Base-by-base conservation (phyloP, 75 land plant genomes). In the Pinus albicaulis region DNA sequence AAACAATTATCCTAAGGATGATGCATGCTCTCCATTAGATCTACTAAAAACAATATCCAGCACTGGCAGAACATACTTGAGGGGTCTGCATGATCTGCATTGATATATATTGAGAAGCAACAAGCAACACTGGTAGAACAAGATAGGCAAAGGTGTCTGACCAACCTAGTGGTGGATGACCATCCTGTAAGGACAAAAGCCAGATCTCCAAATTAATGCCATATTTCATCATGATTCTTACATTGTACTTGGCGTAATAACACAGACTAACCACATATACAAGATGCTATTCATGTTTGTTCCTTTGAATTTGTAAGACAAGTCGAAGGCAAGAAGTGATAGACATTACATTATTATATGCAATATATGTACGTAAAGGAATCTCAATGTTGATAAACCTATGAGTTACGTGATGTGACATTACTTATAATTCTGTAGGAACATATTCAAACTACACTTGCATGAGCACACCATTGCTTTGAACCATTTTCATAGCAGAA, bases 111-210 rank as follows among this genome's bases (percentile, higher is more conserved):
- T 98, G 99, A 73, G 96, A 91, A 57, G 75, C 83, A 70, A 98
- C 75, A 15, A 98, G 91, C 13, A 93, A 77, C 23, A 90, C 87
- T 22, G 99, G 99, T 58, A 98, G 76, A 38, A 98, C 98, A 57
- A 98, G 90, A 74, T 98, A 98, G 12, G 98, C 98, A 10, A 78
- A 58, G 3, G 99, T 98, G 71, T 98, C 99, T 28, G 80, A 76
- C 99, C 99, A 98, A 10, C 99, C 99, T 53, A 98, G 77, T 7
- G 99, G 99, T 57, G 99, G 99, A 60, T 91, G 91, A 22, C 99
- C 98, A 89, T 98, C 98, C 99, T 98, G 83, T 68, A 41, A 68
- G 48, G 10, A 68, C 12, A 24, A 36, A 68, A 68, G 41, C 7
- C 31, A 68, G 41, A 38, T 68, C 71, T 41, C 48, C 41, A 44